Evolutionary conservation across 1,284 basidiomycete genomes (phyloP).

Genomic region (Trametes sp.): DNA sequence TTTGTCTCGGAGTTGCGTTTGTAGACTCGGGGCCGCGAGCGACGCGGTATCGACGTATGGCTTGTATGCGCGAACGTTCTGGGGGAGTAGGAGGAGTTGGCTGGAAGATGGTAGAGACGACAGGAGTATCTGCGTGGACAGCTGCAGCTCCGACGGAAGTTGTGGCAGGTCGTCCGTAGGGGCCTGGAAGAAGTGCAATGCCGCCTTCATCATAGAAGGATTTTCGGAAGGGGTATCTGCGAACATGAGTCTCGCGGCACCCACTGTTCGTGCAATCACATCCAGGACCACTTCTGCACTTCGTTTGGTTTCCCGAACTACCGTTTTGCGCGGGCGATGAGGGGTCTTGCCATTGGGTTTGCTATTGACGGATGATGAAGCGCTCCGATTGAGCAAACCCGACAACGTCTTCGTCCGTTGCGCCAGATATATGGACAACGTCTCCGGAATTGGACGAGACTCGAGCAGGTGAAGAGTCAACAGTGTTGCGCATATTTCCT

Average conservation of each 20-base stretch:
- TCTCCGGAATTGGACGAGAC: conserved; percentile 77
- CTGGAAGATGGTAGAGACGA: conserved; percentile 74
- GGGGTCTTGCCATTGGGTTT: conserved; percentile 28
- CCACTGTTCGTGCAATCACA: conserved; percentile 63
- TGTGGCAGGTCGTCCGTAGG: conserved; percentile 31
- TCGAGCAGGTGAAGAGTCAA: conserved; percentile 87
- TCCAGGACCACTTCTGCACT: conserved; percentile 59
- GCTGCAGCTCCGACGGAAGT: conserved; percentile 61
- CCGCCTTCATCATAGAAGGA: conserved; percentile 60
- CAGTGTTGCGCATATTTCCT: conserved; percentile 80
- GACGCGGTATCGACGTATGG: conserved; percentile 76
- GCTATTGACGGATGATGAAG: conserved; percentile 46
- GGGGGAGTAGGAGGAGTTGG: conserved; percentile 71
- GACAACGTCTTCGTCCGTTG: conserved; percentile 78
- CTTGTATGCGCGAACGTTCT: conserved; percentile 68
- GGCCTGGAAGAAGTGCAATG: conserved; percentile 66
- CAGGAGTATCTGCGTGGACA: conserved; percentile 70
- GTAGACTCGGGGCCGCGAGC: conserved; percentile 56
- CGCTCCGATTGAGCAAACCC: conserved; percentile 46
- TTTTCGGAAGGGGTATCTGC: conserved; percentile 39
- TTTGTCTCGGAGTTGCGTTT: conserved; percentile 51
- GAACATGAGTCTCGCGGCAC: conserved; percentile 62
- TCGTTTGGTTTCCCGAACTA: conserved; percentile 59
- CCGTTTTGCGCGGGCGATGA: conserved; percentile 40
- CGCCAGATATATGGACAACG: conserved; percentile 70